These are phyloP conservation scores for Sicyos baderoa DNA, from an alignment of 306 rosid species.

Conservation along the genomic window DNA sequence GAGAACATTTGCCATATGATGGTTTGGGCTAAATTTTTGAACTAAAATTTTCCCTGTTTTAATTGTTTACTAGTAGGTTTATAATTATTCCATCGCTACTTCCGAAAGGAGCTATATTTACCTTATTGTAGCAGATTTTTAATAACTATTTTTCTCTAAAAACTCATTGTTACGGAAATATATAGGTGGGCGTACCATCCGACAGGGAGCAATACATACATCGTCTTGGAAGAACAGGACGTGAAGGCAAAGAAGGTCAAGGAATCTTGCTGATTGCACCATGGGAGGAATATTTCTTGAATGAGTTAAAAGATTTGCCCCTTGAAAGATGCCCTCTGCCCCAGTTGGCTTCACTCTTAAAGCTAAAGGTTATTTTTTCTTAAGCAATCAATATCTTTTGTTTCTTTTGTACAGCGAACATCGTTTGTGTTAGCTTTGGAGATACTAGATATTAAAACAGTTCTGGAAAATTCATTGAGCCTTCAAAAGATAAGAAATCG, in stretches of 20 bases:
- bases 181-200: slow-evolving; percentile 76
- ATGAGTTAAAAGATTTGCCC: slow-evolving; percentile 70
- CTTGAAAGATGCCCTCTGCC: slow-evolving; percentile 50
- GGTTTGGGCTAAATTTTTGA: not conserved
- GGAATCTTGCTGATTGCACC: slow-evolving; percentile 78
- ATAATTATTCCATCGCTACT: not conserved
- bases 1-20: not conserved
- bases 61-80: not conserved
- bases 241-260: slow-evolving; percentile 83
- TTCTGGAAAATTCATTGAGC: not conserved
- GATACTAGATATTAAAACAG: slow-evolving; percentile 8
- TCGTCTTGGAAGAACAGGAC: slow-evolving; percentile 93
- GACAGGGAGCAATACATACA: slow-evolving; percentile 84
- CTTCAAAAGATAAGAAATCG: not conserved
- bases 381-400: not conserved
- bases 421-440: no score
- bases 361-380: slow-evolving; percentile 48
- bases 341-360: slow-evolving; percentile 40
- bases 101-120: not conserved
- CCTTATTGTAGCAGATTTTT: not conserved
- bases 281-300: slow-evolving; percentile 83
- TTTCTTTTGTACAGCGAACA: not conserved
- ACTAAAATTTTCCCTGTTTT: not conserved
- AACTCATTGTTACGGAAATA: not conserved
- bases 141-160: not conserved